Conservation (phyloP, 208 protist species). For the Acanthamoeba divionensis region DNA sequence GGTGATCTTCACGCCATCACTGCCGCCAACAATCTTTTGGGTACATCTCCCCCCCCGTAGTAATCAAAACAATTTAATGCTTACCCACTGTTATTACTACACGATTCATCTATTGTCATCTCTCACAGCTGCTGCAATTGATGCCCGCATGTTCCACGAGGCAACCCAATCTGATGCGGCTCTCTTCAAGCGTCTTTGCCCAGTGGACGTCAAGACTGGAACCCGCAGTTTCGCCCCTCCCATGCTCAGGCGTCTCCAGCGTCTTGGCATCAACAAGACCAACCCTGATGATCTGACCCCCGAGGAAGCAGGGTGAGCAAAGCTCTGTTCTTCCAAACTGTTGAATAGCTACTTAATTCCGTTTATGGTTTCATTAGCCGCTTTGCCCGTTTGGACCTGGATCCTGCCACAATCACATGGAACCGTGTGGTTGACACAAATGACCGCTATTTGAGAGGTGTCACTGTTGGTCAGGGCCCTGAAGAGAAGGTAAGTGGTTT, state of each 20-base stretch:
- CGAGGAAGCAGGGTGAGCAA: constrained; percentile 42
- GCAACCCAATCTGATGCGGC: constrained; percentile 87
- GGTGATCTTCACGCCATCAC: constrained; percentile 98
- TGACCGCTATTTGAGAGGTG: constrained; percentile 94
- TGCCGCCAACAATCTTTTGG: constrained; percentile 92
- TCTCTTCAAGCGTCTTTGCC: constrained; percentile 75
- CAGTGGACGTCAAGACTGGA: constrained; percentile 56
- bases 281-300: constrained; percentile 85
- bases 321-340: neutral
- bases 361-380: neutral
- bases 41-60: neutral
- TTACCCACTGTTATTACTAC: neutral
- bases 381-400: constrained; percentile 95
- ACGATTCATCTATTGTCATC: neutral
- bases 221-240: constrained; percentile 87
- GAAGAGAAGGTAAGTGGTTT: constrained; percentile 85
- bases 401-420: constrained; percentile 94
- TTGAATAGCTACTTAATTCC: neutral
- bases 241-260: constrained; percentile 87
- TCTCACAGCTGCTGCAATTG: constrained; percentile 91
- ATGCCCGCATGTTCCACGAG: constrained; percentile 96
- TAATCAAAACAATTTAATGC: neutral
- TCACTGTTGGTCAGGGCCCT: constrained; percentile 90
- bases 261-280: constrained; percentile 87
- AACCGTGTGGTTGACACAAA: constrained; percentile 94